Conservation (phyloP, 2,329 filamentous ascomycete genomes). For the Cadophora sp. region DNA sequence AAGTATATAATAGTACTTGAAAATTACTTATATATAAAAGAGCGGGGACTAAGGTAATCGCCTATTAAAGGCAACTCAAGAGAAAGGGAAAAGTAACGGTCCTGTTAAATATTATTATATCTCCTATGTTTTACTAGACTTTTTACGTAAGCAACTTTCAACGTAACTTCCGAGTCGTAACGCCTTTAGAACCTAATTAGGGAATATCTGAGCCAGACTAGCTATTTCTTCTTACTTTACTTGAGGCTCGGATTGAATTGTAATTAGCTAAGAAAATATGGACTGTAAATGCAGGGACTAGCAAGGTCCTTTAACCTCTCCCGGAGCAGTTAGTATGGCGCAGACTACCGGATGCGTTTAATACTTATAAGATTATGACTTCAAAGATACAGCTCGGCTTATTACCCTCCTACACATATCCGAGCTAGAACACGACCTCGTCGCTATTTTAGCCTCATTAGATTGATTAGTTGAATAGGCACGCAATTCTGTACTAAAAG, state of each 20-base stretch:
- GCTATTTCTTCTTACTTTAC: background rate
- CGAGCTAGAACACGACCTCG: background rate
- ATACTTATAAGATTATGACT: background rate
- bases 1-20: no score
- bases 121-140: background rate
- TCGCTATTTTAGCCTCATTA: background rate
- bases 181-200: background rate
- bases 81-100: no score
- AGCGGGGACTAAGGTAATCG: no score
- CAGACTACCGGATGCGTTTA: background rate
- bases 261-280: background rate
- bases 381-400: background rate
- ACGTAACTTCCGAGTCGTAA: background rate
- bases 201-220: background rate
- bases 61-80: no score
- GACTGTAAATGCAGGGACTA: background rate
- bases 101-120: no score
- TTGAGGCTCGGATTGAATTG: background rate
- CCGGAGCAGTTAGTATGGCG: background rate
- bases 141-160: background rate
- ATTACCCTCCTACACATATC: background rate
- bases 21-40: no score
- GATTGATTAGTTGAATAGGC: background rate
- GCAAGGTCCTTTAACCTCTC: background rate
- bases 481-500: background rate